Evolutionary conservation across 1,139 yeast species (phyloP), one percentile per base, ranked within the genome.

Genomic region (Kodamaea fungicola): DNA sequence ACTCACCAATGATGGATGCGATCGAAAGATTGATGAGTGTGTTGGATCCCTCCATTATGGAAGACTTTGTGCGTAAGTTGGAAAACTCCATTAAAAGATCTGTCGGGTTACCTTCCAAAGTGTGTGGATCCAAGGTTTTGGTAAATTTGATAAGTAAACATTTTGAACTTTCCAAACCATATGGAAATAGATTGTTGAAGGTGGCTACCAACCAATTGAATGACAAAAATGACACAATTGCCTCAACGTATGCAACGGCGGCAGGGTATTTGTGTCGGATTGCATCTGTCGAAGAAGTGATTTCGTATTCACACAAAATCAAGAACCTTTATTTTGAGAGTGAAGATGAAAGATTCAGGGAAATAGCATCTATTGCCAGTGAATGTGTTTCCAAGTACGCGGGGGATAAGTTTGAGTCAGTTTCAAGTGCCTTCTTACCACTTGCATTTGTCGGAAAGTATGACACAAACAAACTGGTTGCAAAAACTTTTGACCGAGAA

Each of bases 51-150:
- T 57, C 62, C 0, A 56, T 70, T 32, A 67, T 85, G 63, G 74
- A 67, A 0, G 76, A 71, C 2, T 69, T 83, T 32, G 67, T 87
- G 6, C 66, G 64, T 4, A 61, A 56, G 38, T 62, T 80, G 38
- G 75, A 61, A 39, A 61, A 52, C 9, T 68, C 82, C 2, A 71
- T 86, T 6, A 80, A 80, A 44, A 74, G 71, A 42, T 78, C 95
- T 0, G 86, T 90, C 24, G 98, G 97, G 0, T 67, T 92, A 23
- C 97, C 97, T 0, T 88, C 97, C 0, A 89, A 89, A 53, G 89
- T 87, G 1, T 89, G 94, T 31, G 89, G 92, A 0, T 78, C 95
- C n/a, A 75, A 80, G 45, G 82, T 90, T 0, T 58, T 89, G 19
- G 87, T 83, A 6, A 73, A 78, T 19, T 58, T 89, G 40, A 74